Evolutionary conservation across 495 filamentous ascomycete genomes (phyloP).

Genomic region (Neurospora sp.): DNA sequence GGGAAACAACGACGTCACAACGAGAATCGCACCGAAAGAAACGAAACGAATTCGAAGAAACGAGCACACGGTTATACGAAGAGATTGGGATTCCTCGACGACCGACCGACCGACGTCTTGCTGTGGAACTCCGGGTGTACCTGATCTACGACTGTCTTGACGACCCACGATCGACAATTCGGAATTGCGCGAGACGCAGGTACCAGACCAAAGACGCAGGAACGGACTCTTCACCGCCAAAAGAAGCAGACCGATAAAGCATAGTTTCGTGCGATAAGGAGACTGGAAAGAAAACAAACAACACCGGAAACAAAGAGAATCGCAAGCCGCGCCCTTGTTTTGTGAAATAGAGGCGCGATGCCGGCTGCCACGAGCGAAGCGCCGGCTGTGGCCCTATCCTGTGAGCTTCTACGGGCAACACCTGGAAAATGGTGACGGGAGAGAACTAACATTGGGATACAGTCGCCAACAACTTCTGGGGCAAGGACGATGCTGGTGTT

Average conservation of each 20-base stretch:
- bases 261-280: neutral
- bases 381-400: slow-evolving; percentile 40
- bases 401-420: slow-evolving; percentile 10
- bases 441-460: neutral
- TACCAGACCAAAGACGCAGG: neutral
- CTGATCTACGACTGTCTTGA: neutral
- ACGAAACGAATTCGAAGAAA: neutral
- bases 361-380: slow-evolving; percentile 23
- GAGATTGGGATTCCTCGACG: neutral
- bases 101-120: neutral
- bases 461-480: slow-evolving; percentile 99
- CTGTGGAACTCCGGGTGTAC: neutral
- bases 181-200: neutral
- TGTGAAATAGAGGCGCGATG: slow-evolving; percentile 17
- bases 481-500: slow-evolving; percentile 96
- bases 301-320: neutral
- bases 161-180: neutral
- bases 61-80: neutral
- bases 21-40: neutral
- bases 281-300: neutral
- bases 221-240: neutral
- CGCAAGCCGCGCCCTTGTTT: neutral
- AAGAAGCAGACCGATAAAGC: neutral
- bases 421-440: neutral
- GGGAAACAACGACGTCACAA: neutral